These are phyloP conservation scores for Cornus controversa DNA, from an alignment of 148 eudicot genomes.

Conservation along the genomic window DNA sequence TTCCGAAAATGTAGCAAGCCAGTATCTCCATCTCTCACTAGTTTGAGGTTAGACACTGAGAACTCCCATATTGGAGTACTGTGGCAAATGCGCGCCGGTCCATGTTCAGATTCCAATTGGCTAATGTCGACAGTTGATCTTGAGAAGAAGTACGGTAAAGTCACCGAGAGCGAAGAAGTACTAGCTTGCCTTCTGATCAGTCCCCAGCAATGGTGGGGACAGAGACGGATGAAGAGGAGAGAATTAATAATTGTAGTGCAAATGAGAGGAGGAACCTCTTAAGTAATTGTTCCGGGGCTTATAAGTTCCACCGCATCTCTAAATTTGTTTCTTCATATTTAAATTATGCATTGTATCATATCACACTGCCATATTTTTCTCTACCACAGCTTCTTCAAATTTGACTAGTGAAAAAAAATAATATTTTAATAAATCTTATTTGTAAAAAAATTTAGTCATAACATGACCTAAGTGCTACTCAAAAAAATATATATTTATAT, in stretches of 20 bases:
- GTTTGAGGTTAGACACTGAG: constrained; percentile 67
- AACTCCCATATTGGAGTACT: constrained; percentile 61
- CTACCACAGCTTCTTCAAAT: no score
- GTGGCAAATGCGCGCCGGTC: constrained; percentile 64
- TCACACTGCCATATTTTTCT: no score
- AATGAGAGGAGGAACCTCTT: constrained; percentile 53
- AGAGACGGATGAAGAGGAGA: constrained; percentile 35
- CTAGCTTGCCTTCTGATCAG: background rate
- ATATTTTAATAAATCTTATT: no score
- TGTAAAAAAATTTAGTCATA: no score
- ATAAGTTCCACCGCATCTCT: no score
- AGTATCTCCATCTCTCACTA: constrained; percentile 54
- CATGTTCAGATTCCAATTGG: constrained; percentile 47
- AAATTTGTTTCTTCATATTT: no score
- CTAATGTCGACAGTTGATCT: constrained; percentile 52
- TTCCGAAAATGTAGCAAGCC: constrained; percentile 46
- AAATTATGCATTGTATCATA: no score
- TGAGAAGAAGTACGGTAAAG: constrained; percentile 23
- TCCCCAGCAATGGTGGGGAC: background rate
- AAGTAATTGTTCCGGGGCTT: no score
- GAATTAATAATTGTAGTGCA: constrained; percentile 43
- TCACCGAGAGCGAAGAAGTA: background rate
- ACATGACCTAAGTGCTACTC: no score
- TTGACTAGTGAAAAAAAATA: no score
- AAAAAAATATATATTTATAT: no score